Evolutionary conservation across 1,284 basidiomycete genomes (phyloP).

Genomic region (Tranzscheliella williamsii): DNA sequence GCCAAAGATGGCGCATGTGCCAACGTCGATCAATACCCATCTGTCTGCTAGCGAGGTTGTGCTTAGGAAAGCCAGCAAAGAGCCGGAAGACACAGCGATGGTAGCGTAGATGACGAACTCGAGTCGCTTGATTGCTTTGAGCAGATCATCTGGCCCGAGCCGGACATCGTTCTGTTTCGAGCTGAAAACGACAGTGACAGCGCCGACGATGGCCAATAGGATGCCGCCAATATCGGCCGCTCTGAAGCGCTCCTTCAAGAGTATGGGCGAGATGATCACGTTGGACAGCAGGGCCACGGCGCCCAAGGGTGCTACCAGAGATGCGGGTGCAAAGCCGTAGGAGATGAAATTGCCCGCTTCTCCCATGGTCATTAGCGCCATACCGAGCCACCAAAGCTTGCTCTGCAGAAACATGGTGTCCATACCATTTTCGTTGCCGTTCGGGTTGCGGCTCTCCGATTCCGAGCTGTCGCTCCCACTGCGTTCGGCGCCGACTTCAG

Average conservation of each 20-base stretch:
- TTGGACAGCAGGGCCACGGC: slow-evolving; percentile 84
- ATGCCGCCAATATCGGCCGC: slow-evolving; percentile 81
- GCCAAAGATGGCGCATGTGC: slow-evolving; percentile 84
- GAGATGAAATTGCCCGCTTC: slow-evolving; percentile 83
- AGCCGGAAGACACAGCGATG: slow-evolving; percentile 19
- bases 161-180: slow-evolving; percentile 64
- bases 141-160: slow-evolving; percentile 43
- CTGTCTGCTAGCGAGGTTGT: slow-evolving; percentile 70
- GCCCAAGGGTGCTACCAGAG: slow-evolving; percentile 90
- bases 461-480: too few species aligned
- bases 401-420: slow-evolving; percentile 48
- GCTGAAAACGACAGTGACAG: slow-evolving; percentile 74
- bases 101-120: slow-evolving; percentile 53
- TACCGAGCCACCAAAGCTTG: slow-evolving; percentile 89
- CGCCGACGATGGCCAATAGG: slow-evolving; percentile 52
- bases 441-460: slow-evolving; percentile 58
- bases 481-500: slow-evolving; percentile 68
- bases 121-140: slow-evolving; percentile 39
- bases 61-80: slow-evolving; percentile 34
- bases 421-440: slow-evolving; percentile 14
- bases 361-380: slow-evolving; percentile 85
- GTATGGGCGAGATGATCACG: slow-evolving; percentile 86
- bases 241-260: slow-evolving; percentile 65
- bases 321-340: slow-evolving; percentile 86
- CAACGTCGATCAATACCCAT: slow-evolving; percentile 83